Evolutionary conservation across 305 asterid species (phyloP).

Genomic region (Lippia alba): DNA sequence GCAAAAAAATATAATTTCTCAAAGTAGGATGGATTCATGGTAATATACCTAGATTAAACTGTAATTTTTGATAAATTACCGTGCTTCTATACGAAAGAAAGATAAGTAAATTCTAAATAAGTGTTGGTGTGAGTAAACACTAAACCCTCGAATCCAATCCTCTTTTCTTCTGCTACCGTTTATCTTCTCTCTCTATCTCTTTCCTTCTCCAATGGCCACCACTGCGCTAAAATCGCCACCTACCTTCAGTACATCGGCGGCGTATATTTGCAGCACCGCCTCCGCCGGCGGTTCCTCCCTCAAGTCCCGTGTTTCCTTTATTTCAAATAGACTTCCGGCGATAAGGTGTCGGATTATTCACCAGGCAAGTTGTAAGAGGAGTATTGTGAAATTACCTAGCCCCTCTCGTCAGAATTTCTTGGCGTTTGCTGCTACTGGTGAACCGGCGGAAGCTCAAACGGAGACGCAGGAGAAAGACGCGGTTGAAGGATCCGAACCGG

Average conservation of each 20-base stretch:
- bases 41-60: no score
- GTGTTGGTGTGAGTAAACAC: conserved; percentile 39
- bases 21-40: no score
- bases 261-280: conserved; percentile 42
- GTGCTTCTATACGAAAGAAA: no score
- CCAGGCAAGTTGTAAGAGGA: conserved; percentile 34
- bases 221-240: conserved; percentile 48
- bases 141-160: conserved; percentile 42
- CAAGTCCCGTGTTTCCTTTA: conserved; percentile 39
- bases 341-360: conserved; percentile 32
- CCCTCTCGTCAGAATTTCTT: conserved; percentile 38
- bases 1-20: no score
- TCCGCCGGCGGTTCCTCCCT: conserved; percentile 33
- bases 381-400: conserved; percentile 34
- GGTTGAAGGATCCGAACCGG: conserved; percentile 43
- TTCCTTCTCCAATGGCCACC: conserved; percentile 49
- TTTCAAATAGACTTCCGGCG: conserved; percentile 34
- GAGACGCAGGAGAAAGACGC: conserved; percentile 49
- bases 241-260: conserved; percentile 41
- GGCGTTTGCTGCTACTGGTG: conserved; percentile 49
- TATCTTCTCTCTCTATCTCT: conserved; percentile 28
- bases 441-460: conserved; percentile 47
- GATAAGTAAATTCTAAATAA: no score
- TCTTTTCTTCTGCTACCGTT: conserved; percentile 30
- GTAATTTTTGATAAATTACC: no score